Base-by-base conservation (phyloP, 2,329 filamentous ascomycete genomes). In the Fusarium protoensiforme region DNA sequence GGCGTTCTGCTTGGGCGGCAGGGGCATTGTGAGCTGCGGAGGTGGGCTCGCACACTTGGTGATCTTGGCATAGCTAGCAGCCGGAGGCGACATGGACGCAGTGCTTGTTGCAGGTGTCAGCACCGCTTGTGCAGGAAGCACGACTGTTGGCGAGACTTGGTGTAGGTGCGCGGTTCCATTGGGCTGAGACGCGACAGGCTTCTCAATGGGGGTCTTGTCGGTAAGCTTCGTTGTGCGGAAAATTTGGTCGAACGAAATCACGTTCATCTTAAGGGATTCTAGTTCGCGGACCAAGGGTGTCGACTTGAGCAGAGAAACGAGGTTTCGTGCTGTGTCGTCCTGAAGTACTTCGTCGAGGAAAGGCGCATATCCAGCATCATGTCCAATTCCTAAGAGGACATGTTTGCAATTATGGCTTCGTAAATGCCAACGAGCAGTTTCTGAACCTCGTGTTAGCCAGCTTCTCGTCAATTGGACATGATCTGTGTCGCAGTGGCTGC, bases 401-500 rank as follows among this genome's bases (percentile, higher is more conserved):
- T 90, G 87, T 76, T 87, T 89, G 83, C 90, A 92, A 77, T 90
- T 91, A 71, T 85, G 81, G 69, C 91, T 91, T 72, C 85, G 83
- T 54, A 92, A 81, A 78, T 92, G 86, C 86, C 89, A 91, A 54
- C 84, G 82, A 10, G 88, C 83, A 22, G 80, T 83, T 78, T 89
- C 88, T 89, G 69, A 18, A 18, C 35, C 4, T 14, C 36, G 18
- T 18, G 66, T 75, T 43, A 77, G 70, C 29, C 29, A 51, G 20
- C 29, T 33, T 16, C 14, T 41, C 65, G 20, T 29, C 7, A 39
- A 53, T 31, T 31, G 46, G 18, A 20, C 7, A 39, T 20, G 7
- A 46, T 18, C 8, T 46, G 41, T 46, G 41, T 46, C 41, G 41
- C 22, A 18, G 41, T 27, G 41, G 22, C 41, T 46, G 41, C 41